Base-by-base conservation (phyloP, 1,284 basidiomycete species). In the Ceratobasidium sp. region DNA sequence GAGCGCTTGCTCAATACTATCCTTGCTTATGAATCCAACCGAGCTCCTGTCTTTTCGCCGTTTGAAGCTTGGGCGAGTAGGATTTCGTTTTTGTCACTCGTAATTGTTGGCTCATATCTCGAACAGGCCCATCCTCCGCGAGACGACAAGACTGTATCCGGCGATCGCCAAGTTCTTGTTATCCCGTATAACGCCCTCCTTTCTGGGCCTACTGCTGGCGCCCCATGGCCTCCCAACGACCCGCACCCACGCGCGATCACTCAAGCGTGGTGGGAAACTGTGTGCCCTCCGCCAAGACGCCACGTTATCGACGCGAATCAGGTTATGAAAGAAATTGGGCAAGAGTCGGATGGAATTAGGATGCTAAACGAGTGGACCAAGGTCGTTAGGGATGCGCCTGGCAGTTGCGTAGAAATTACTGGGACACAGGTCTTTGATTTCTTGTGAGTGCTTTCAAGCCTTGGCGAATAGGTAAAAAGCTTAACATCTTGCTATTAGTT, bases 161-260 rank as follows among this genome's bases (percentile, higher is more conserved):
- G 67, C 16, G n/a, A 3, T 11, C 41, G 67, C 26, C 23, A 70
- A 21, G 67, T 70, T 23, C 67, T 70, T 26, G 35, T 35, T 30
- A 46, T 70, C 55, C 67, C 67, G 16, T 70, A 49, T 23, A 87
- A 88, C 30, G 87, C 88, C 0, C 85, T 89, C 72, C 81, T 90
- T 16, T 73, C 72, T 80, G 84, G 89, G 0, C 87, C 88, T 0
- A 82, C 86, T 0, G 85, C 86, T 1, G 88, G 88, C 2, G 87
- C 85, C 0, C 80, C 84, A 2, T 82, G 79, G 78, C 66, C 74
- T 74, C 61, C 75, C 0, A 75, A 78, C 6, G 81, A 81, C 46
- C n/a, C 72, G 18, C 77, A 80, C 0, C 84, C 84, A 9, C 79
- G 80, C 8, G 78, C 83, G 6, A 81, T 85, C 9, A 79, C 77